Conservation (phyloP, 352 stramenopile species). For the Globisporangium camurandrum region DNA sequence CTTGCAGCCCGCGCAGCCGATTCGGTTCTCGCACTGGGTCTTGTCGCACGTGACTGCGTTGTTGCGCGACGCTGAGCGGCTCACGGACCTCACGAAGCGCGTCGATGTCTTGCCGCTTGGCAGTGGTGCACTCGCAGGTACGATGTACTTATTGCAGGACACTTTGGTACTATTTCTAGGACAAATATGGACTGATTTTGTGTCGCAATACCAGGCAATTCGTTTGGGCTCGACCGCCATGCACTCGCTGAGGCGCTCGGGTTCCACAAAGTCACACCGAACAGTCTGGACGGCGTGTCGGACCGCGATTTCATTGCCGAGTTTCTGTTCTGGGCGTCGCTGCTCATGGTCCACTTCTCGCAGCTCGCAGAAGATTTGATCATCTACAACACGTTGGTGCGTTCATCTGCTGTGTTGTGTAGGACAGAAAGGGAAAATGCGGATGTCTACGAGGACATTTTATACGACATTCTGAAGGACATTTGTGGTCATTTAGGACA, state of each 20-base stretch:
- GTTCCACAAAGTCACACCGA: slow-evolving; percentile 91
- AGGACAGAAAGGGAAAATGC: no score
- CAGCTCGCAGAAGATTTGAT: slow-evolving; percentile 99
- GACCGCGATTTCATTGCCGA: slow-evolving; percentile 99
- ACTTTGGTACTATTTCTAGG: no score
- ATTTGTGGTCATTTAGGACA: no score
- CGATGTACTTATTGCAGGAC: not conserved
- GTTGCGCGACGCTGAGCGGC: slow-evolving; percentile 90
- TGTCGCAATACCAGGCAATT: slow-evolving; percentile 64
- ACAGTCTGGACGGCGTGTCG: slow-evolving; percentile 97
- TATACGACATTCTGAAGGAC: no score
- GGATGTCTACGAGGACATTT: no score
- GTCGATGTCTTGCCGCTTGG: slow-evolving; percentile 96
- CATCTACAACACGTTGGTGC: slow-evolving; percentile 91
- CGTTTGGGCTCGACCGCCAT: slow-evolving; percentile 95
- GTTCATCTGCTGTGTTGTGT: no score
- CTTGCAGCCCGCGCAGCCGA: slow-evolving; percentile 96
- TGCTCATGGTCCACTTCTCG: slow-evolving; percentile 95
- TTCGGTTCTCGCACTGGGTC: slow-evolving; percentile 98
- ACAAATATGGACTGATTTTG: not conserved
- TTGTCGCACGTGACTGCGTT: slow-evolving; percentile 93
- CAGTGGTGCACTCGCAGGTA: slow-evolving; percentile 91
- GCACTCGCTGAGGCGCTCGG: slow-evolving; percentile 91
- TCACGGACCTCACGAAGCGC: slow-evolving; percentile 91
- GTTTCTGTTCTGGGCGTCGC: slow-evolving; percentile 96